Evolutionary conservation across 2,329 filamentous ascomycete species (phyloP).

Genomic region (Pestalotiopsis fici): DNA sequence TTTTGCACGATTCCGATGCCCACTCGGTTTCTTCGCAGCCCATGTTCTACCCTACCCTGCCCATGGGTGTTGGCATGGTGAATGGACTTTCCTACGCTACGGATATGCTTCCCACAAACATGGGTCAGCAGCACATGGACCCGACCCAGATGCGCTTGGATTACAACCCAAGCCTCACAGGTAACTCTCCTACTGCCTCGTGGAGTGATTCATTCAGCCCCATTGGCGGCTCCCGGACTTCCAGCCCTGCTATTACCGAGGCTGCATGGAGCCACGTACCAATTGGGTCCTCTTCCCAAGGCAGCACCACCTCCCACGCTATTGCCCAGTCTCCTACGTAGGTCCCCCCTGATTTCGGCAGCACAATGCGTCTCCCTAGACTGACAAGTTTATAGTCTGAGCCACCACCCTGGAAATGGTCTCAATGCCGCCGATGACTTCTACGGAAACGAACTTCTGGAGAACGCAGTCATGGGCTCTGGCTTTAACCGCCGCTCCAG

Average conservation of each 20-base stretch:
- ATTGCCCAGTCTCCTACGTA: slow-evolving; percentile 56
- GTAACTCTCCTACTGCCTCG: slow-evolving; percentile 51
- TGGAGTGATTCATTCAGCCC: slow-evolving; percentile 54
- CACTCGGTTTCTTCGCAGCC: slow-evolving; percentile 44
- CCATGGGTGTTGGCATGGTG: slow-evolving; percentile 44
- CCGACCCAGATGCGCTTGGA: slow-evolving; percentile 57
- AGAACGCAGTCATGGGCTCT: slow-evolving; percentile 40
- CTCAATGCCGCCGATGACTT: slow-evolving; percentile 38
- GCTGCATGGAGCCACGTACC: slow-evolving; percentile 45
- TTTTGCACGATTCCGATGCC: slow-evolving; percentile 51
- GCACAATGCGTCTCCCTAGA: slow-evolving; percentile 13
- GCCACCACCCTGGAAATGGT: slow-evolving; percentile 34
- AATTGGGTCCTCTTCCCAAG: slow-evolving; percentile 43
- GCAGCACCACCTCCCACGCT: slow-evolving; percentile 49
- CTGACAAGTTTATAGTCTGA: slow-evolving; percentile 35
- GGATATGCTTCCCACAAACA: slow-evolving; percentile 40
- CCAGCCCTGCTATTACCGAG: slow-evolving; percentile 49
- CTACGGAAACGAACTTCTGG: slow-evolving; percentile 34
- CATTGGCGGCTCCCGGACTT: slow-evolving; percentile 48
- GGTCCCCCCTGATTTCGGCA: slow-evolving; percentile 30
- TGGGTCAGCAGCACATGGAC: slow-evolving; percentile 56
- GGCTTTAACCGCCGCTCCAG: slow-evolving; percentile 49
- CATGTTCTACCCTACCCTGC: slow-evolving; percentile 51
- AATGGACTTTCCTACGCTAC: slow-evolving; percentile 44
- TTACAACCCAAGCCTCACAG: slow-evolving; percentile 49